These are phyloP conservation scores for Cryptococcus floricola DNA, from an alignment of 1,284 basidiomycete genomes.

Conservation along the genomic window DNA sequence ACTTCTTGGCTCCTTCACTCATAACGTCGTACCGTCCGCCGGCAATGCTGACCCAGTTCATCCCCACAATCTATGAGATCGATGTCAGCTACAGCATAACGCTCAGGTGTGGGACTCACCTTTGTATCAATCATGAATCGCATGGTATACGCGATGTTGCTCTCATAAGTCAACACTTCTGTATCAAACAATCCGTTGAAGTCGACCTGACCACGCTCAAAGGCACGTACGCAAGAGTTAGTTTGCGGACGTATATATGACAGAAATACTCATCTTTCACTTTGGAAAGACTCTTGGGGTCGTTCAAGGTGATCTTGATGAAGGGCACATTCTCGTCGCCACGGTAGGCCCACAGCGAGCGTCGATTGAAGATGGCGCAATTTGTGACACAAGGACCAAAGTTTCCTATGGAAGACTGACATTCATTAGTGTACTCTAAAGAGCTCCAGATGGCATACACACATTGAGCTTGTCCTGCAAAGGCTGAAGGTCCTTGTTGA, in stretches of 20 bases:
- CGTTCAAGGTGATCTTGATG: conserved; percentile 71
- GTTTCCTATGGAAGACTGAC: conserved; percentile 25
- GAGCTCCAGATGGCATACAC: conserved; percentile 33
- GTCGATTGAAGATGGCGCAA: conserved; percentile 63
- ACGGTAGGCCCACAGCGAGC: conserved; percentile 78
- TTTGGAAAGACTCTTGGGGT: conserved; percentile 73
- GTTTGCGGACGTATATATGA: neutral
- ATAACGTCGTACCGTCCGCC: conserved; percentile 71
- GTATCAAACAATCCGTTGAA: conserved; percentile 67
- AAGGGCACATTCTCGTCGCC: conserved; percentile 76
- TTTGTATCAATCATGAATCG: conserved; percentile 96
- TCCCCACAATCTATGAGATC: conserved; percentile 74
- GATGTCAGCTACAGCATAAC: neutral
- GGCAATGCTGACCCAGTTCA: conserved; percentile 94
- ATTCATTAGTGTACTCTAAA: conserved; percentile 12
- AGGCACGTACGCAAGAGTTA: conserved; percentile 60
- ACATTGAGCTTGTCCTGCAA: conserved; percentile 76
- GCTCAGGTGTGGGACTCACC: conserved; percentile 51
- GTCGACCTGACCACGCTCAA: conserved; percentile 75
- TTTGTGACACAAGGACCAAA: conserved; percentile 53
- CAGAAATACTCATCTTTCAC: conserved; percentile 74
- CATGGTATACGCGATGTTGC: conserved; percentile 80
- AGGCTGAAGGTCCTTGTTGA: conserved; percentile 60
- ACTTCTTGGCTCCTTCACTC: conserved; percentile 59
- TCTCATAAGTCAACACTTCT: conserved; percentile 72